These are phyloP conservation scores for Penicillium tannophilum DNA, from an alignment of 495 filamentous ascomycete genomes.

Conservation along the genomic window DNA sequence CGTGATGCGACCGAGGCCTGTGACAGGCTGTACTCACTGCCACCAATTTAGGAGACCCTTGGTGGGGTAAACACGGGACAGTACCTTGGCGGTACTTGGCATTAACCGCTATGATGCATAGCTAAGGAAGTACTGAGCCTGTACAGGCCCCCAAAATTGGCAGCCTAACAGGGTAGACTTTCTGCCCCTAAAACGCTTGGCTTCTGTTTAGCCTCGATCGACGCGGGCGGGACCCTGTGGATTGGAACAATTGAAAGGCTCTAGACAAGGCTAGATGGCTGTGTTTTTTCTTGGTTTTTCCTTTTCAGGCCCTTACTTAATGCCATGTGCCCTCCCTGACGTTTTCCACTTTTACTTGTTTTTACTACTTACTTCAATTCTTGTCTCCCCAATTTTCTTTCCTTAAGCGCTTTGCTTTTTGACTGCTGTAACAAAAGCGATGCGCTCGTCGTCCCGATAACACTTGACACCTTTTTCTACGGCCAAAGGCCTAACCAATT, in stretches of 20 bases:
- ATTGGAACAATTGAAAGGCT: not conserved
- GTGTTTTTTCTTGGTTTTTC: slow-evolving; percentile 8
- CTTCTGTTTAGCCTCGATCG: slow-evolving; percentile 20
- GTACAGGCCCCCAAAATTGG: slow-evolving; percentile 10
- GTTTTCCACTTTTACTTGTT: not conserved
- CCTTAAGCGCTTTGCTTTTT: not conserved
- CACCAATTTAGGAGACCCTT: not conserved
- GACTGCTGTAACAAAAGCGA: not conserved
- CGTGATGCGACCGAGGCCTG: slow-evolving; percentile 10
- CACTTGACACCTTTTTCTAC: not conserved
- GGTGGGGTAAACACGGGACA: not conserved
- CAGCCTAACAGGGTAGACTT: slow-evolving; percentile 6
- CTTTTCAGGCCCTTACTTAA: not conserved
- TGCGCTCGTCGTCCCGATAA: not conserved
- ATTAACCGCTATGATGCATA: not conserved
- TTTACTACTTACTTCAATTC: not conserved
- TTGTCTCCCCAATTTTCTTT: not conserved
- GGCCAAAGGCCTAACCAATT: too few relatives aligned
- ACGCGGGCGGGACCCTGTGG: slow-evolving; percentile 14
- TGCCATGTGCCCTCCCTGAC: not conserved
- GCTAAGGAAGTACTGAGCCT: not conserved
- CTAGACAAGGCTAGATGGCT: slow-evolving; percentile 3
- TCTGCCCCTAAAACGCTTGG: slow-evolving; percentile 26
- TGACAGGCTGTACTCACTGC: slow-evolving; percentile 10
- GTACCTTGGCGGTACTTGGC: not conserved